phyloP scores from a whole-genome alignment of 108 stramenopile genomes.

The Schizochytrium sp. region DNA sequence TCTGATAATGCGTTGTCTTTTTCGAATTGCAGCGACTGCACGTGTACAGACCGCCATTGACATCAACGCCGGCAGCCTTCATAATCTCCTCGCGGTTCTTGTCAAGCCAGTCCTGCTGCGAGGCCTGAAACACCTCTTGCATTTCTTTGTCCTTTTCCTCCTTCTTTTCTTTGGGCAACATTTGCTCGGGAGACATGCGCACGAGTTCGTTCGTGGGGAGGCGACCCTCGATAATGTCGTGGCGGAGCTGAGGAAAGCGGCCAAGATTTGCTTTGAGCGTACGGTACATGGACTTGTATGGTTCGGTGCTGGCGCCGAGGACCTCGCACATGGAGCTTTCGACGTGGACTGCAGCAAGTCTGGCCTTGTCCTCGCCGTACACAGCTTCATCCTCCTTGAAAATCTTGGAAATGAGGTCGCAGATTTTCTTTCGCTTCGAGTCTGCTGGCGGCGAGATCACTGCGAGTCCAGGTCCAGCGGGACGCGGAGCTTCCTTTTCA shows the following conservation, averaged over 20 bases:
- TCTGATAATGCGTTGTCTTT: slow-evolving; percentile 90
- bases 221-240: not conserved
- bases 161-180: not conserved
- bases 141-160: not conserved
- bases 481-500: not conserved
- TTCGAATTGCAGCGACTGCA: slow-evolving; percentile 87
- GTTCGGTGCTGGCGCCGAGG: not conserved
- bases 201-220: not conserved
- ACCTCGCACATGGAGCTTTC: not conserved
- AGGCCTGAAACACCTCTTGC: slow-evolving; percentile 5
- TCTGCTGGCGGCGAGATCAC: not conserved
- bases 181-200: not conserved
- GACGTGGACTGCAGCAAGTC: not conserved
- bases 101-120: slow-evolving; percentile 41
- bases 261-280: not conserved
- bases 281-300: not conserved
- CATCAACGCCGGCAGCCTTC: slow-evolving; percentile 40
- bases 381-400: not conserved
- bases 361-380: not conserved
- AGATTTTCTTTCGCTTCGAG: not conserved
- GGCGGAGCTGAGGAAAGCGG: not conserved
- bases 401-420: not conserved
- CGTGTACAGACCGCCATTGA: slow-evolving; percentile 62
- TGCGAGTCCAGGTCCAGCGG: not conserved
- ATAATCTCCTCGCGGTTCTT: slow-evolving; percentile 45